These are phyloP conservation scores for Fusarium temperatum DNA, from an alignment of 2,329 filamentous ascomycete genomes.

Conservation along the genomic window DNA sequence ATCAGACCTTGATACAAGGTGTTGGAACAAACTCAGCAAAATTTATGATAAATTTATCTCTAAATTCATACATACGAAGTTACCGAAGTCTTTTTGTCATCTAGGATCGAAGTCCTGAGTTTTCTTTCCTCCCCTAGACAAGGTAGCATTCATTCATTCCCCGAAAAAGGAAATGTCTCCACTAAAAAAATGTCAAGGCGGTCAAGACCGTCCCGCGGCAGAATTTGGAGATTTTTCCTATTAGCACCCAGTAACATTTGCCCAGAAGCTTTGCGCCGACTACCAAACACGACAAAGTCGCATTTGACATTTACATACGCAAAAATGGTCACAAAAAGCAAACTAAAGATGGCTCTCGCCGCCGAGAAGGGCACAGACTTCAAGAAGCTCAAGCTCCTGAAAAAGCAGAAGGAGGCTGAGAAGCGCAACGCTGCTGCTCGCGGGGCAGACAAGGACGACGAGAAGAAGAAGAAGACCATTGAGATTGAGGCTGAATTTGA, in stretches of 20 bases:
- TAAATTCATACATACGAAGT: too few species aligned
- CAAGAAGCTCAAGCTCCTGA: conserved; percentile 60
- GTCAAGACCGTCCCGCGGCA: conserved; percentile 39
- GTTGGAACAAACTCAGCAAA: too few species aligned
- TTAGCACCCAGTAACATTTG: conserved; percentile 30
- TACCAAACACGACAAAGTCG: conserved; percentile 19
- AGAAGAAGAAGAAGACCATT: conserved; percentile 44
- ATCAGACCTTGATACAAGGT: too few species aligned
- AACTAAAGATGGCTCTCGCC: conserved; percentile 63
- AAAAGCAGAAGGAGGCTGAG: conserved; percentile 56
- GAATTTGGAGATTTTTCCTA: conserved; percentile 46
- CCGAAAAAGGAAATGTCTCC: conserved; percentile 13
- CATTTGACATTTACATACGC: conserved; percentile 6
- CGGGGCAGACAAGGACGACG: conserved; percentile 45
- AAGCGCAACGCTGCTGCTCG: conserved; percentile 47
- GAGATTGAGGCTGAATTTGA: conserved; percentile 50
- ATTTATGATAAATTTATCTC: too few species aligned
- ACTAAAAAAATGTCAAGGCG: conserved; percentile 43
- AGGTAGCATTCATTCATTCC: not conserved
- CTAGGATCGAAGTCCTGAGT: too few species aligned
- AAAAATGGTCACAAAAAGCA: conserved; percentile 56
- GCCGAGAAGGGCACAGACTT: conserved; percentile 65
- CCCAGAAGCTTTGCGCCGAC: conserved; percentile 26
- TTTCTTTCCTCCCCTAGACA: too few species aligned
- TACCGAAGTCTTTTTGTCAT: too few species aligned